Evolutionary conservation across 148 eudicot genomes (phyloP).

Genomic region (Camellia granthamiana): DNA sequence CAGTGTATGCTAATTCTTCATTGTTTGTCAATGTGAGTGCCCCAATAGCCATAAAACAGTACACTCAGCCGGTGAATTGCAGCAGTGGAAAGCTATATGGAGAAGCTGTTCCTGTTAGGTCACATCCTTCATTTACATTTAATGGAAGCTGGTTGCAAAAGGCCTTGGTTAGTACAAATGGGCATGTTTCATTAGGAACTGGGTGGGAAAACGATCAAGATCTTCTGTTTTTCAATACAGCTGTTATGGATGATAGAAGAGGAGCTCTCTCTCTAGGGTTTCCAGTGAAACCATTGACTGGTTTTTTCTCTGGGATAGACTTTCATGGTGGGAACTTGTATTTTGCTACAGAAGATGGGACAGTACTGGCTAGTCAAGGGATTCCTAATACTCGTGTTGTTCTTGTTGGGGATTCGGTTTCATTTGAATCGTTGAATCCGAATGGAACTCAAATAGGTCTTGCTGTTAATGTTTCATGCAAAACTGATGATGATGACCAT

Average conservation of each 20-base stretch:
- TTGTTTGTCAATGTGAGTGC: background rate
- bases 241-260: slow-evolving; percentile 18
- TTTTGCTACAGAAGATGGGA: slow-evolving; percentile 41
- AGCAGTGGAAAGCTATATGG: slow-evolving; percentile 44
- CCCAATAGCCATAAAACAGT: background rate
- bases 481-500: slow-evolving; percentile 12
- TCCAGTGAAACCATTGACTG: slow-evolving; percentile 20
- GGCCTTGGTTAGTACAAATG: slow-evolving; percentile 38
- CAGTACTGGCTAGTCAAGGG: slow-evolving; percentile 24
- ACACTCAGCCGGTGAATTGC: slow-evolving; percentile 40
- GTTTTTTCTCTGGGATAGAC: slow-evolving; percentile 25
- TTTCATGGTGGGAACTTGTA: slow-evolving; percentile 38
- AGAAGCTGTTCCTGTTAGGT: slow-evolving; percentile 18
- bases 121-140: slow-evolving; percentile 11
- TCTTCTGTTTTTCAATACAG: slow-evolving; percentile 32
- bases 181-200: slow-evolving; percentile 36
- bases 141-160: slow-evolving; percentile 36
- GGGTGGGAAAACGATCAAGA: slow-evolving; percentile 29
- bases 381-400: slow-evolving; percentile 32
- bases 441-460: slow-evolving; percentile 15
- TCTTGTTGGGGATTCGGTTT: slow-evolving; percentile 15
- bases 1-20: slow-evolving; percentile 52
- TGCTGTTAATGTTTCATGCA: slow-evolving; percentile 38
- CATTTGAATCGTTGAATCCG: slow-evolving; percentile 18
- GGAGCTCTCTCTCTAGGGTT: slow-evolving; percentile 59